phyloP scores from a whole-genome alignment of 768 basidiomycete genomes.

The Boletellus emodensis region DNA sequence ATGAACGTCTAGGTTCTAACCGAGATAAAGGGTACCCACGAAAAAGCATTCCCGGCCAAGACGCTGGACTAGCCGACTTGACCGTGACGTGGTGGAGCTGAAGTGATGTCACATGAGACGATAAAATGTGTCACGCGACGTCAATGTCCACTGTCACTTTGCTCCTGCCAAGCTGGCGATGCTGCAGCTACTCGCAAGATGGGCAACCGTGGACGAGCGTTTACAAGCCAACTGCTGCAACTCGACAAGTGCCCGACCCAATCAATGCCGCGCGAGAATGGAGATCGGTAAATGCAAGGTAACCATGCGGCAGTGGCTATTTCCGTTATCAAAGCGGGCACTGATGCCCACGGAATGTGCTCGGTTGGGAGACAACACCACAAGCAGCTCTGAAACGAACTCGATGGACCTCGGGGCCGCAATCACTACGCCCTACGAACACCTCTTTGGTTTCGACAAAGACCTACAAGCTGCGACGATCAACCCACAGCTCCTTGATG shows the following conservation, averaged over 20 bases:
- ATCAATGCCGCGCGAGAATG: not conserved
- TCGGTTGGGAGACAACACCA: not conserved
- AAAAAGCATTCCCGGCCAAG: too few species aligned
- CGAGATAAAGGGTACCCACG: too few species aligned
- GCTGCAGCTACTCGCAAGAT: too few species aligned
- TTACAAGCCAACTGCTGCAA: not conserved
- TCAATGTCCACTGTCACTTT: too few species aligned
- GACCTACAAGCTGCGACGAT: too few species aligned
- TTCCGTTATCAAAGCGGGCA: slow-evolving; percentile 23
- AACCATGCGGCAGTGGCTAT: slow-evolving; percentile 18
- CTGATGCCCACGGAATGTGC: not conserved
- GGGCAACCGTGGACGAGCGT: too few species aligned
- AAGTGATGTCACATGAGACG: too few species aligned
- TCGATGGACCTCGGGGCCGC: not conserved
- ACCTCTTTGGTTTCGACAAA: not conserved
- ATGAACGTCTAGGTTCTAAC: not conserved
- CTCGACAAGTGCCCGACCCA: too few species aligned
- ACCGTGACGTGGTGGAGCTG: too few species aligned
- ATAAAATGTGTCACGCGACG: too few species aligned
- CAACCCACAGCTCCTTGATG: not conserved
- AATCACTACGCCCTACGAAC: not conserved
- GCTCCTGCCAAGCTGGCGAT: too few species aligned
- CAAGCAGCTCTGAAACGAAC: not conserved
- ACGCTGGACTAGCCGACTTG: too few species aligned
- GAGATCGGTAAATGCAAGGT: not conserved